These are phyloP conservation scores for Lodderomyces theae DNA, from an alignment of 1,139 yeast genomes.

Conservation along the genomic window DNA sequence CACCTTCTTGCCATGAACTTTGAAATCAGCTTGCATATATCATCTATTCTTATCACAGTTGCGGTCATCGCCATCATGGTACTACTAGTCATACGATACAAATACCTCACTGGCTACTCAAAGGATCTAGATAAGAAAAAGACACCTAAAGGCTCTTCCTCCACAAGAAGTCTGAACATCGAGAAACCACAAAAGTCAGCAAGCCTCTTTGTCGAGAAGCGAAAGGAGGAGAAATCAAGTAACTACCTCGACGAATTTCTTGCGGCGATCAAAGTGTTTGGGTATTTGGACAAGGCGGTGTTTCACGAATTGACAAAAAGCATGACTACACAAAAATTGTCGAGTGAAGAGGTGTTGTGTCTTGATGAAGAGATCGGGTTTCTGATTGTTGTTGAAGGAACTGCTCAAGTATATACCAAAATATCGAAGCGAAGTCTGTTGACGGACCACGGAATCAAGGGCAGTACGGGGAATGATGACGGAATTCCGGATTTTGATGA, in stretches of 20 bases:
- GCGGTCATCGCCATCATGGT: constrained; percentile 20
- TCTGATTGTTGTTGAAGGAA: constrained; percentile 92
- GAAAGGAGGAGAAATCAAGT: constrained; percentile 20
- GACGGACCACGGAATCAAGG: not conserved
- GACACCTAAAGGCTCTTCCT: constrained; percentile 9
- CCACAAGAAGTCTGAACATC: not conserved
- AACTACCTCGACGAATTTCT: constrained; percentile 83
- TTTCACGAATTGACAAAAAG: constrained; percentile 90
- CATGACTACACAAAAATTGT: constrained; percentile 84
- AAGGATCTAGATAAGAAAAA: constrained; percentile 17
- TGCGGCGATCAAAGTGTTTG: constrained; percentile 89
- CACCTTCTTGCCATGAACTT: constrained; percentile 28
- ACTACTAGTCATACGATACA: constrained; percentile 38
- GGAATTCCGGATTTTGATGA: not conserved
- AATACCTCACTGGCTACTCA: constrained; percentile 38
- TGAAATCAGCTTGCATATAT: constrained; percentile 33
- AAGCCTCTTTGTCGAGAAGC: constrained; percentile 22
- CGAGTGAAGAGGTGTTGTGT: constrained; percentile 70
- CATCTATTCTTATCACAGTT: constrained; percentile 27
- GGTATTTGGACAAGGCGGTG: constrained; percentile 85
- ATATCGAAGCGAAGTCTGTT: constrained; percentile 23
- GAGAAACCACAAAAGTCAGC: constrained; percentile 9
- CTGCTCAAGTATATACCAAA: constrained; percentile 73
- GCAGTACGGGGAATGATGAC: constrained; percentile 1
- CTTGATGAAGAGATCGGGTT: constrained; percentile 79